Conservation (phyloP, 208 protist genomes). For the Porcisia hertigi region DNA sequence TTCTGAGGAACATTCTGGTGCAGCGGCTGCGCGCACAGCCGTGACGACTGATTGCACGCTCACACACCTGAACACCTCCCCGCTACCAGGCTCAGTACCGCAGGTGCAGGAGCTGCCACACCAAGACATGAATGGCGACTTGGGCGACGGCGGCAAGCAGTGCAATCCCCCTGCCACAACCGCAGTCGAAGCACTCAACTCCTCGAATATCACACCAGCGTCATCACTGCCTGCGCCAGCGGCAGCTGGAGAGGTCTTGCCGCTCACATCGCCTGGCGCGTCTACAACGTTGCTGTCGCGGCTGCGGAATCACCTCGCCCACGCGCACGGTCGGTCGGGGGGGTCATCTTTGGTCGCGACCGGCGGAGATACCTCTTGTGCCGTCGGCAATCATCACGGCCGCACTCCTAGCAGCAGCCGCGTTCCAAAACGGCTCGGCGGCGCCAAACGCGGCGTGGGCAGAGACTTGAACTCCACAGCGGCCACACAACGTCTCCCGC, state of each 20-base stretch:
- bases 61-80: neutral
- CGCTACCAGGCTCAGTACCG: neutral
- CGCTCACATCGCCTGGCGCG: neutral
- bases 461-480: too few species aligned
- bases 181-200: neutral
- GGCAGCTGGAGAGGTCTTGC: neutral
- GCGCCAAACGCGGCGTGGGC: too few species aligned
- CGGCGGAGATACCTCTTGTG: neutral
- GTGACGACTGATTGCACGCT: neutral
- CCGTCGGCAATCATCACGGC: neutral
- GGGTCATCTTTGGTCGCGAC: neutral
- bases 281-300: neutral
- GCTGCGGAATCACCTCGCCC: neutral
- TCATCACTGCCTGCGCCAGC: neutral
- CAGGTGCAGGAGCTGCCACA: neutral
- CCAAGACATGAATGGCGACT: neutral
- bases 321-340: neutral
- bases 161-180: neutral
- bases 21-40: too few species aligned
- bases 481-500: too few species aligned
- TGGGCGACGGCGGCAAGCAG: neutral
- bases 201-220: neutral
- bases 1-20: too few species aligned
- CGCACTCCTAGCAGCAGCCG: neutral
- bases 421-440: too few species aligned